Percentiles rank a stretch among this genome's conserved stretches.
These are phyloP conservation scores for Paraphaeosphaeria sporulosa DNA, from an alignment of 2,329 filamentous ascomycete genomes.

Conservation along the genomic window DNA sequence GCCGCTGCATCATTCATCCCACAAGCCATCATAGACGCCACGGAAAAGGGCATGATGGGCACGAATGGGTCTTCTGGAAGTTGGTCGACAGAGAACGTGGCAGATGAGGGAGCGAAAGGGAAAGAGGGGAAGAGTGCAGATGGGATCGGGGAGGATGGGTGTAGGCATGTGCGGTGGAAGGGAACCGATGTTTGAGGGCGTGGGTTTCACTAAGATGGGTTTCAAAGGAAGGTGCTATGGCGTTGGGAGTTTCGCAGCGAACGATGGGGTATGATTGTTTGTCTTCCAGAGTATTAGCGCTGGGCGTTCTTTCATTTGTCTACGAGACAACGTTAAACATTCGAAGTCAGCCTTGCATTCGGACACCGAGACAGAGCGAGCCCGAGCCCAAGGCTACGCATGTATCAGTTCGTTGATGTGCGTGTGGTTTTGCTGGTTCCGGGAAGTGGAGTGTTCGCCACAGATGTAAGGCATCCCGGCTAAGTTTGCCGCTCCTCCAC, in stretches of 20 bases:
- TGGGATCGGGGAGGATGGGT: constrained; percentile 16
- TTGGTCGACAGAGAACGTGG: not conserved
- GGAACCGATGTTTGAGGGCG: constrained; percentile 25
- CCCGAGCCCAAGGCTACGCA: too few species aligned
- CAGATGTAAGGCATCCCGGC: too few species aligned
- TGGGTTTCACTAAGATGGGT: too few species aligned
- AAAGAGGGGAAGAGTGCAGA: constrained; percentile 17
- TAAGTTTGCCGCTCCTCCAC: too few species aligned
- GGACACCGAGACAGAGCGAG: too few species aligned
- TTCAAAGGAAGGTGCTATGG: not conserved
- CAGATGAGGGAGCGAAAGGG: not conserved
- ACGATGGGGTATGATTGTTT: not conserved
- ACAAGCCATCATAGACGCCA: constrained; percentile 35
- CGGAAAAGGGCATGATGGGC: constrained; percentile 33
- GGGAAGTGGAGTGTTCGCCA: too few species aligned
- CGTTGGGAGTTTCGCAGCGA: not conserved
- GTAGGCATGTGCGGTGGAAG: constrained; percentile 30
- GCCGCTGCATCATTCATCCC: not conserved
- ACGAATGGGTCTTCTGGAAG: constrained; percentile 23
- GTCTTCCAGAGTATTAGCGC: not conserved
- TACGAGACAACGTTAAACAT: too few species aligned
- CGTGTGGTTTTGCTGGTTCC: too few species aligned
- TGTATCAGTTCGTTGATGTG: too few species aligned
- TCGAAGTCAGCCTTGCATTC: too few species aligned
- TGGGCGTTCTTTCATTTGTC: too few species aligned